Evolutionary conservation across 192 early-diverging fungal species (phyloP).

Genomic region (Gaertneriomyces sp.): DNA sequence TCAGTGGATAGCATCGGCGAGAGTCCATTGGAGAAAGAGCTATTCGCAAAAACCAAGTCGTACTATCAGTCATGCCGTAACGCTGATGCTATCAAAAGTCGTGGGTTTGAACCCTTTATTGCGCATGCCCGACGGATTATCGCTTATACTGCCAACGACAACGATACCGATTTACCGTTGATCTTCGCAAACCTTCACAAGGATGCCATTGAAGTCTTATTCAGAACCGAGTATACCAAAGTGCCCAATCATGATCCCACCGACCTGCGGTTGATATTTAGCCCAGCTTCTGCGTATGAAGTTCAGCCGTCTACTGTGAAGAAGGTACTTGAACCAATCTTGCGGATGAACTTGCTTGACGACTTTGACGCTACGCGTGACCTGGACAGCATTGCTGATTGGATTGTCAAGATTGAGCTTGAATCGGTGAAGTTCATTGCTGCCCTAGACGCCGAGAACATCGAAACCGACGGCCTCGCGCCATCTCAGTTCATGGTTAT

Average conservation of each 20-base stretch:
- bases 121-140: slow-evolving; percentile 23
- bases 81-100: slow-evolving; percentile 18
- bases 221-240: slow-evolving; percentile 33
- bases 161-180: slow-evolving; percentile 11
- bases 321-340: slow-evolving; percentile 23
- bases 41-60: slow-evolving; percentile 31
- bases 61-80: slow-evolving; percentile 43
- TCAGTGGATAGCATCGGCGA: slow-evolving; percentile 19
- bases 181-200: slow-evolving; percentile 30
- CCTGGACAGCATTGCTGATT: slow-evolving; percentile 24
- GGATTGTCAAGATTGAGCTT: slow-evolving; percentile 25
- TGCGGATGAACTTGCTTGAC: slow-evolving; percentile 1
- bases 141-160: not conserved
- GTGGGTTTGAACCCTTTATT: slow-evolving; percentile 37
- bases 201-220: slow-evolving; percentile 32
- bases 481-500: slow-evolving; percentile 28
- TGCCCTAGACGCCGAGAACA: slow-evolving; percentile 14
- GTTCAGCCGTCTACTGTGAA: slow-evolving; percentile 15
- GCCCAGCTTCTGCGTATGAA: slow-evolving; percentile 35
- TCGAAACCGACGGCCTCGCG: slow-evolving; percentile 5
- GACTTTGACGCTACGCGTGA: not conserved
- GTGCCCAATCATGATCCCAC: slow-evolving; percentile 17
- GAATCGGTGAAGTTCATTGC: slow-evolving; percentile 25
- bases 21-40: slow-evolving; percentile 16
- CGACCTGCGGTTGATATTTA: slow-evolving; percentile 35